Conservation (phyloP, 768 basidiomycete species). For the Auricularia sp. region DNA sequence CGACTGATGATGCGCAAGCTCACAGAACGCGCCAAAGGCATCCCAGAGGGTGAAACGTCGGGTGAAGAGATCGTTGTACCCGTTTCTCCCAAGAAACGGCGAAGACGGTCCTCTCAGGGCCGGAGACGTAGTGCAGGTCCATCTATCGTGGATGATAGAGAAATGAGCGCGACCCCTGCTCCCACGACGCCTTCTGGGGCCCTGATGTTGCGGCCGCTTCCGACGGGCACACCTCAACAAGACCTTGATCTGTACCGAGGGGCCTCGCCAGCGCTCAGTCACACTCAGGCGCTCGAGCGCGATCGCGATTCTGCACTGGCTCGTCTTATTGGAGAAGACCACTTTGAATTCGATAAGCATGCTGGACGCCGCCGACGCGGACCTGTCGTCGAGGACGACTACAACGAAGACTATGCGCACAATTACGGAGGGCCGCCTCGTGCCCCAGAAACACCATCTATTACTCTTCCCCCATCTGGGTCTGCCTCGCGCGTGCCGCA, state of each 20-base stretch:
- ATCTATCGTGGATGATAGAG: background rate
- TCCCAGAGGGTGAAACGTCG: conserved; percentile 39
- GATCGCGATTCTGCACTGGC: background rate
- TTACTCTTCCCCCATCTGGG: conserved; percentile 3
- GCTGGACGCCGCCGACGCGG: background rate
- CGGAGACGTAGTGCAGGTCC: background rate
- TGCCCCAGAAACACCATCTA: background rate
- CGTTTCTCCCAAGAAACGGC: background rate
- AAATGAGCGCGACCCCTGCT: background rate
- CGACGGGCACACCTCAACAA: background rate
- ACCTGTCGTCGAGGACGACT: background rate
- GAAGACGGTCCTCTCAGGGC: background rate
- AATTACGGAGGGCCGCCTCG: background rate
- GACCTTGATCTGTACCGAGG: background rate
- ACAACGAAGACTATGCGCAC: background rate
- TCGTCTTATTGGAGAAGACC: background rate
- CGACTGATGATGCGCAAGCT: conserved; percentile 43
- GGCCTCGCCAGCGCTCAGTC: background rate
- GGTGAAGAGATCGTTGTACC: conserved; percentile 35
- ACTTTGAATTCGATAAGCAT: background rate
- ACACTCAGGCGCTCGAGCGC: background rate
- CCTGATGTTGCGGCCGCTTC: background rate
- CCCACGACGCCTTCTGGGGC: background rate
- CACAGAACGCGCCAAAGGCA: conserved; percentile 40
- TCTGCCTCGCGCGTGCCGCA: conserved; percentile 33